Base-by-base conservation (phyloP, 352 stramenopile species). In the Phytopythium montanum region DNA sequence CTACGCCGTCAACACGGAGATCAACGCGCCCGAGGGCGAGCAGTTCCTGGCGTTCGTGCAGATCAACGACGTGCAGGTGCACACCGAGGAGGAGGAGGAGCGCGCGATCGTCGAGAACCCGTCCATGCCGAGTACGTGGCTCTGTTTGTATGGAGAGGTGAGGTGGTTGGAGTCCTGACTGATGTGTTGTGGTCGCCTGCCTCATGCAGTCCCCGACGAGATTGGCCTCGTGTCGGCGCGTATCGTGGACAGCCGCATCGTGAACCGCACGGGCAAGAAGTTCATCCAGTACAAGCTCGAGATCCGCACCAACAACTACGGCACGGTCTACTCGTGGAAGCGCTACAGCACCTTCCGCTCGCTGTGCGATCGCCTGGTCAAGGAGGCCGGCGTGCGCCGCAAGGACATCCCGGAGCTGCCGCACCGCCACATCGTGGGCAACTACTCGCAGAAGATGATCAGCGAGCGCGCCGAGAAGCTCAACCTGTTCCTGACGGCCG, bases 281-380 rank as follows among this genome's bases (percentile, higher is more conserved):
- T 95, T 93, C 56, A 92, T 95, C 53, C 84, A 95, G 71, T 95
- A 95, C 77, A 93, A 95, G 65, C 68, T 95, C 41, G 84, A 95
- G 70, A 91, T 95, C 65, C 73, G 79, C 60, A 95, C 86, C 52
- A 88, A 65, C 41, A 95, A 94, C 76, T 94, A 92, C 65, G 86
- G 86, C 75, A 95, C 86, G 14, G 73, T 95, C 21, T 93, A 79
- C 67, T 92, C 81, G 70, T 95, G 86, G 86, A 94, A 94, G 62
- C 86, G 86, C 45, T 95, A 93, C 82, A 89, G 76, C 66, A 95
- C 86, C 6, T 95, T 95, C 73, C 76, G 85, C 33, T 90, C 76
- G 39, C 67, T 95, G 48, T 95, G 86, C 54, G 86, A 95, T 33
- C 86, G 86, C 34, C 79, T 95, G 25, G 83, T 89, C 48, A 95